These are phyloP conservation scores for Neospermospora avenae DNA, from an alignment of 2,329 filamentous ascomycete species.

Conservation along the genomic window DNA sequence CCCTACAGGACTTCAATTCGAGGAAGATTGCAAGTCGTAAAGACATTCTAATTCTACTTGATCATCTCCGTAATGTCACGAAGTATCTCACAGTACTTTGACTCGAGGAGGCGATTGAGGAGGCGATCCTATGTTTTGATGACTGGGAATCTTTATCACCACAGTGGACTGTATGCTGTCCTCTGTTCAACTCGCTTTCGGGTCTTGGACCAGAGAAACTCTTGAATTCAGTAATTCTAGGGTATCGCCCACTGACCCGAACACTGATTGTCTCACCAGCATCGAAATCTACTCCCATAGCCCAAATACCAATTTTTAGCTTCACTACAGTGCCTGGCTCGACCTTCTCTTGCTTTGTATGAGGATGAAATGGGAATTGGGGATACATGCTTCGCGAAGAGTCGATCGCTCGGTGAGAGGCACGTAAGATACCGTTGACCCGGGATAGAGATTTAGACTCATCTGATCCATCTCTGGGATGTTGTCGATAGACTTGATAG, in stretches of 20 bases:
- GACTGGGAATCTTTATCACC: too few relatives aligned
- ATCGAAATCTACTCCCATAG: slow-evolving; percentile 20
- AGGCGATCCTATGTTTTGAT: too few relatives aligned
- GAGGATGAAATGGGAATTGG: slow-evolving; percentile 11
- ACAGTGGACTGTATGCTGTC: background rate
- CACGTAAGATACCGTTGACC: slow-evolving; percentile 17
- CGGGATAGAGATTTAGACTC: slow-evolving; percentile 8
- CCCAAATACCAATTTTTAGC: slow-evolving; percentile 20
- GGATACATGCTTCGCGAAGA: background rate
- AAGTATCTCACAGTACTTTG: too few relatives aligned
- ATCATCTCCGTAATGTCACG: too few relatives aligned
- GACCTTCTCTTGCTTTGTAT: slow-evolving; percentile 14
- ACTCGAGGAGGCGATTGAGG: too few relatives aligned
- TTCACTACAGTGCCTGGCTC: slow-evolving; percentile 14
- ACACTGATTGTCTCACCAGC: slow-evolving; percentile 13
- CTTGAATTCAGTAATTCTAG: background rate
- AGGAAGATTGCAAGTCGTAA: too few relatives aligned
- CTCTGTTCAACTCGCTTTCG: slow-evolving; percentile 4
- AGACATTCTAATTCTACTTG: too few relatives aligned
- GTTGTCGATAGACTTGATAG: slow-evolving; percentile 5
- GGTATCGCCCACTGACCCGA: background rate
- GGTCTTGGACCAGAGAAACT: slow-evolving; percentile 4
- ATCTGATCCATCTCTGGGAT: background rate
- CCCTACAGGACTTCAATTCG: too few relatives aligned
- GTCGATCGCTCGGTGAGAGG: slow-evolving; percentile 14